A percentile compares a stretch with the other conserved stretches of the same genome.
Evolutionary conservation across 768 basidiomycete genomes (phyloP).

Genomic region (Russula sp.): DNA sequence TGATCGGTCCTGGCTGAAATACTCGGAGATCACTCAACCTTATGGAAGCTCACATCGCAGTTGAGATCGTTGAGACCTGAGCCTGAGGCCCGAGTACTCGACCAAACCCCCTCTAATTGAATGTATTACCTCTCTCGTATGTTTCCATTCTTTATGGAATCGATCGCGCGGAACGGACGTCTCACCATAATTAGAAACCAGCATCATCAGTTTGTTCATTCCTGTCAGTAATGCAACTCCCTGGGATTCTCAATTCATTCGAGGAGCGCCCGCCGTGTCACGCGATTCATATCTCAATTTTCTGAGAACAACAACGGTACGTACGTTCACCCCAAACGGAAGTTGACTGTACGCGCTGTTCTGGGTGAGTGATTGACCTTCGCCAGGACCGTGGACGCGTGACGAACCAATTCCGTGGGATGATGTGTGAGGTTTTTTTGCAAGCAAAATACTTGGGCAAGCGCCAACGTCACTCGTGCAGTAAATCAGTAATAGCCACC

Average conservation of each 20-base stretch:
- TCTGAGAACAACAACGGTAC: not conserved
- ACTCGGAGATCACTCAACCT: too few species aligned
- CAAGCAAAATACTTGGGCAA: not conserved
- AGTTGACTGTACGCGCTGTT: constrained; percentile 1
- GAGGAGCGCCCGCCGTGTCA: not conserved
- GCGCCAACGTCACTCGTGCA: not conserved
- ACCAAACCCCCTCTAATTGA: too few species aligned
- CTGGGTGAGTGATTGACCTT: not conserved
- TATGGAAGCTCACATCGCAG: not conserved
- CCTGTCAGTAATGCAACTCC: too few species aligned
- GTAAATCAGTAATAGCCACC: not conserved
- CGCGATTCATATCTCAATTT: not conserved
- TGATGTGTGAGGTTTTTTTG: not conserved
- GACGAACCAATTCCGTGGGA: not conserved
- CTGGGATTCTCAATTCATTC: constrained; percentile 9
- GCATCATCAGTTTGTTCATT: too few species aligned
- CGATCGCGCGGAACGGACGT: not conserved
- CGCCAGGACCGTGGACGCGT: not conserved
- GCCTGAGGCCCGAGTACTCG: not conserved
- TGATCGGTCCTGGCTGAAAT: constrained; percentile 20
- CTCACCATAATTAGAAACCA: not conserved
- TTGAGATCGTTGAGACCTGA: not conserved
- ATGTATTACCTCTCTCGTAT: not conserved
- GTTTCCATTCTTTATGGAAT: not conserved
- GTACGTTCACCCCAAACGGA: not conserved